phyloP scores from a whole-genome alignment of 768 basidiomycete species.

The Nidula microcarpa region DNA sequence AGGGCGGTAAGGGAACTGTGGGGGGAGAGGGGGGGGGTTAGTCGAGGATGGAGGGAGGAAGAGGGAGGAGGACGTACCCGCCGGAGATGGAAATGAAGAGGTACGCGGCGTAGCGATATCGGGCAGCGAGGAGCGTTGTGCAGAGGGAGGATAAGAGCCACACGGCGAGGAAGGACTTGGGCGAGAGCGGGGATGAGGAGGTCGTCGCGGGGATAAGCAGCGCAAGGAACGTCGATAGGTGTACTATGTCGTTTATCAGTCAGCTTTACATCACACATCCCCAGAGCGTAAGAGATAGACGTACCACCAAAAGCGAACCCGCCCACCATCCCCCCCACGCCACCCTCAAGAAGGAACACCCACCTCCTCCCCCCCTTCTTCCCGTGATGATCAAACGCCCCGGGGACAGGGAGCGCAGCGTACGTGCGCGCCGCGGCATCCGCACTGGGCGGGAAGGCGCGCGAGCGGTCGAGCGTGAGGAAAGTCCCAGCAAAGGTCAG shows the following conservation, averaged over 20 bases:
- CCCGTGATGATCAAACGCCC: constrained; percentile 24
- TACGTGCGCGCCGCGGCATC: constrained; percentile 11
- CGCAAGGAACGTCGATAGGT: constrained; percentile 57
- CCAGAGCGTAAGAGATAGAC: too few species aligned
- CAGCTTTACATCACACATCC: too few species aligned
- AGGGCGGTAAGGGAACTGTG: constrained; percentile 41
- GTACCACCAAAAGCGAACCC: constrained; percentile 62
- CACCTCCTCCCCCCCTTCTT: constrained; percentile 24
- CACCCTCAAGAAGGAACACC: constrained; percentile 50
- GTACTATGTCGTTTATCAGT: constrained; percentile 37
- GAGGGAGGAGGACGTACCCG: constrained; percentile 40
- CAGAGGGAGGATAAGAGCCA: constrained; percentile 53
- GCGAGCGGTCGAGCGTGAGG: constrained; percentile 65
- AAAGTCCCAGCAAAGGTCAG: constrained; percentile 70
- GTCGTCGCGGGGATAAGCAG: constrained; percentile 53
- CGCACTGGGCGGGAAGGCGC: constrained; percentile 49
- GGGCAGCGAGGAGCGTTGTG: constrained; percentile 46
- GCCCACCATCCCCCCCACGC: constrained; percentile 55
- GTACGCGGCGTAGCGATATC: constrained; percentile 52
- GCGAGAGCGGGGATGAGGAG: constrained; percentile 35
- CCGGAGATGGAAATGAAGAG: constrained; percentile 47
- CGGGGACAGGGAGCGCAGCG: constrained; percentile 23
- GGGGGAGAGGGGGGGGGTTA: not conserved
- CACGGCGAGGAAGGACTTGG: constrained; percentile 53
- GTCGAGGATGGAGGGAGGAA: not conserved